Base-by-base conservation (phyloP, 2,329 filamentous ascomycete genomes). In the Hyphodiscus sp. region DNA sequence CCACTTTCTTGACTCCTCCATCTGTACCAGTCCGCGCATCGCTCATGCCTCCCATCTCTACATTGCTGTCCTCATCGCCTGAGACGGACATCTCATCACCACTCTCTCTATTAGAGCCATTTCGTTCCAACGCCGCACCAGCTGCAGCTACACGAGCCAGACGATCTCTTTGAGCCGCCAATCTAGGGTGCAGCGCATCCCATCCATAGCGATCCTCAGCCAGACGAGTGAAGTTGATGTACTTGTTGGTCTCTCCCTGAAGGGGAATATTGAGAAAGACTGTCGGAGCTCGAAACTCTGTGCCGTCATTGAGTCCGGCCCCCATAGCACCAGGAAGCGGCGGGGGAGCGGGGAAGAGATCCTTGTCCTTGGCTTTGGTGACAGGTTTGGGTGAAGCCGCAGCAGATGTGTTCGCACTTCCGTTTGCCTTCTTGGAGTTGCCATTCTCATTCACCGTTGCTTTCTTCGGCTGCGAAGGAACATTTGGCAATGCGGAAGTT, bases 171-270 rank as follows among this genome's bases (percentile, higher is more conserved):
- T 94, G 89, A 30, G 91, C 91, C 1, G 94, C 94, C 58, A 95
- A 79, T 8, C 91, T 87, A 29, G 94, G 94, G 68, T 97, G 91
- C 38, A 97, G 77, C 0, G 92, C 94, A 57, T 95, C 91, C 77
- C 92, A 96, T 20, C 94, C 94, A 68, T 96, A 97, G 58, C 86
- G 87, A 59, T 95, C 91, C 70, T 96, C 90, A 11, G 95, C 94
- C 71, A 97, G 78, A 45, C 90, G 89, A 65, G 92, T 91, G 61
- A 97, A 96, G 69, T 97, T 97, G 72, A 99, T 83, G 57, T 95
- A 92, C 61, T 92, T 90, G 69, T 96, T 96, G 38, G 82, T 86
- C 63, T 89, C 84, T 42, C 90, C 89, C 43, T 86, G 81, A 41
- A 99, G 78, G 0, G 88, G 83, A 53, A 99, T 85, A 52, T 87